phyloP scores from a whole-genome alignment of 208 protist genomes.

The Wallacemonas rigidus region DNA sequence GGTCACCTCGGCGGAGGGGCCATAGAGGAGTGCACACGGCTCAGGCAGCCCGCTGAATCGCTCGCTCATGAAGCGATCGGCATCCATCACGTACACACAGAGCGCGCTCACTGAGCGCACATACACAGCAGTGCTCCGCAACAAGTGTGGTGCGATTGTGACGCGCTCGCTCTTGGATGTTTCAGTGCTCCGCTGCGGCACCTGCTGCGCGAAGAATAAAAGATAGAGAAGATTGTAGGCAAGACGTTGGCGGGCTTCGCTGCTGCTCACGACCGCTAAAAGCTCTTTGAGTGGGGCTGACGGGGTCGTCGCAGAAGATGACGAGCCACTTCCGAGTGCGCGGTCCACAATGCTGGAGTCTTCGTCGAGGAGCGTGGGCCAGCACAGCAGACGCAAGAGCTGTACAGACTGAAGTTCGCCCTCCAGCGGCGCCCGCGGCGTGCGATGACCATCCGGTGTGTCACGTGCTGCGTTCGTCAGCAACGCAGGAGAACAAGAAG shows the following conservation, averaged over 20 bases:
- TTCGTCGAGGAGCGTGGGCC: slow-evolving; percentile 42
- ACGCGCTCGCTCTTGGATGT: neutral
- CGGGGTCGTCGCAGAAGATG: neutral
- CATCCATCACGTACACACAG: slow-evolving; percentile 31
- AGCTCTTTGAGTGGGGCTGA: slow-evolving; percentile 30
- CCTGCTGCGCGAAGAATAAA: slow-evolving; percentile 30
- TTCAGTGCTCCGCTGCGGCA: neutral
- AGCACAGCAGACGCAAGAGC: slow-evolving; percentile 53
- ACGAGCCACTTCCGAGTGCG: slow-evolving; percentile 16
- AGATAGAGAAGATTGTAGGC: slow-evolving; percentile 53
- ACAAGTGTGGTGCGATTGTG: neutral
- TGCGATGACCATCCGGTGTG: neutral
- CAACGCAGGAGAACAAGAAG: no score
- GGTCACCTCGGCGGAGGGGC: neutral
- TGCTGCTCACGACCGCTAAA: slow-evolving; percentile 36
- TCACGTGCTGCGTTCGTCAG: no score
- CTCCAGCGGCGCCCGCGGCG: neutral
- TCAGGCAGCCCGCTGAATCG: slow-evolving; percentile 16
- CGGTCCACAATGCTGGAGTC: slow-evolving; percentile 38
- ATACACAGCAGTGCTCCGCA: neutral
- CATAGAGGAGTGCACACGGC: slow-evolving; percentile 1
- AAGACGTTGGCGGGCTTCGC: slow-evolving; percentile 34
- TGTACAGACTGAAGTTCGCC: slow-evolving; percentile 21
- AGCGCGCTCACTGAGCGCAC: slow-evolving; percentile 22
- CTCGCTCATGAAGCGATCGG: slow-evolving; percentile 46